phyloP scores from a whole-genome alignment of 495 filamentous ascomycete genomes.

The Astrothelium subdiscretum region DNA sequence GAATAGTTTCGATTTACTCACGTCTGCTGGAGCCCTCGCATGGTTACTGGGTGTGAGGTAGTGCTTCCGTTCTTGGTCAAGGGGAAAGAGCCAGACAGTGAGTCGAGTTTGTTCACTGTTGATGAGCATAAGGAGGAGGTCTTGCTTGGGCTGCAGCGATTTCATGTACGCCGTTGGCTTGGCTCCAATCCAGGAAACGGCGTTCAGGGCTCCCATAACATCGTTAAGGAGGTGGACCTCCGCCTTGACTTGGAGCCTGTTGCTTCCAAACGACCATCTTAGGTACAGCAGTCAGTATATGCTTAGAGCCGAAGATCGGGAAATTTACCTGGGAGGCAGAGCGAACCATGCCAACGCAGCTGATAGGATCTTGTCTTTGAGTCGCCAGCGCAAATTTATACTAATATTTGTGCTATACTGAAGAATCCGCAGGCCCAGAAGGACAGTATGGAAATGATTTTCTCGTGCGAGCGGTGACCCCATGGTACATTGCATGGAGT shows the following conservation, averaged over 20 bases:
- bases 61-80: conserved; percentile 56
- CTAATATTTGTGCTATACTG: conserved; percentile 53
- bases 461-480: conserved; percentile 83
- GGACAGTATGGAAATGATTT: conserved; percentile 73
- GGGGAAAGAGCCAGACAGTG: conserved; percentile 78
- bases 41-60: conserved; percentile 33
- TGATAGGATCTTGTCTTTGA: conserved; percentile 81
- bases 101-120: conserved; percentile 78
- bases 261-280: conserved; percentile 95
- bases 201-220: conserved; percentile 51
- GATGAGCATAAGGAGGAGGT: conserved; percentile 62
- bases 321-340: conserved; percentile 49
- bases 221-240: conserved; percentile 76
- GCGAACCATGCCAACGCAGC: conserved; percentile 83
- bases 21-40: conserved; percentile 40
- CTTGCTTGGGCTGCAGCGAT: conserved; percentile 64
- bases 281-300: conserved; percentile 15
- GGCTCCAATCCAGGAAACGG: conserved; percentile 43
- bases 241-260: conserved; percentile 82
- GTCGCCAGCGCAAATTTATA: conserved; percentile 49
- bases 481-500: conserved; percentile 54
- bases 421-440: conserved; percentile 70
- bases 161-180: conserved; percentile 44
- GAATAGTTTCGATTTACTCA: conserved; percentile 20
- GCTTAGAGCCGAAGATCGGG: neutral